Percentiles rank a stretch among this genome's conserved stretches.
Evolutionary conservation across 306 rosid species (phyloP).

Genomic region (Rosa rugosa): DNA sequence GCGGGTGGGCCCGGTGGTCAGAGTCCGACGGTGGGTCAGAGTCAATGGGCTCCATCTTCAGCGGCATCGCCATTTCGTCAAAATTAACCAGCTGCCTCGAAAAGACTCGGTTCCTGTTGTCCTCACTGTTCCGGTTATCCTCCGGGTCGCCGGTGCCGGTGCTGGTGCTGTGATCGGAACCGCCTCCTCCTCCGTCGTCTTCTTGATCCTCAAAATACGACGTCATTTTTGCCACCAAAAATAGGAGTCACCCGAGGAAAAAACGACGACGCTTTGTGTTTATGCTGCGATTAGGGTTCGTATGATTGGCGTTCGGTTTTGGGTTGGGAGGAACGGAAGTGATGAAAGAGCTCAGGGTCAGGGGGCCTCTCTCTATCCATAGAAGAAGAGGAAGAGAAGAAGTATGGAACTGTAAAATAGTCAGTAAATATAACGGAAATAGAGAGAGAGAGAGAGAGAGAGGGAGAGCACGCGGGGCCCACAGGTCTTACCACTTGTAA

Average conservation of each 20-base stretch:
- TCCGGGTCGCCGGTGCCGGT: conserved; percentile 29
- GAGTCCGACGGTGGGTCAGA: conserved; percentile 27
- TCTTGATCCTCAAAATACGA: conserved; percentile 35
- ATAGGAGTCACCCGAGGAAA: not conserved
- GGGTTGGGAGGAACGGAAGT: not conserved
- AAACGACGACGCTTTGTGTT: not conserved
- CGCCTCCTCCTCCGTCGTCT: conserved; percentile 31
- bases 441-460: not conserved
- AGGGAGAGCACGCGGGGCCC: not conserved
- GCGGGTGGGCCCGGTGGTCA: conserved; percentile 3
- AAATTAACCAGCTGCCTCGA: not conserved
- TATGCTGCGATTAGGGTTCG: conserved; percentile 15
- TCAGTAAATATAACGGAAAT: conserved; percentile 16
- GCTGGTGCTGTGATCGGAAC: conserved; percentile 47
- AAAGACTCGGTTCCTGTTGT: not conserved
- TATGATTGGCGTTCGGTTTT: not conserved
- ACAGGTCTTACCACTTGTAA: not conserved
- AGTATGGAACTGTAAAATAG: conserved; percentile 21
- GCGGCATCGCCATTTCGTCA: conserved; percentile 7
- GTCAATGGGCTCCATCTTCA: conserved; percentile 41
- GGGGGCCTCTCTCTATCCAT: not conserved
- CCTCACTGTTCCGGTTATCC: not conserved
- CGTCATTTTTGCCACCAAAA: conserved; percentile 7
- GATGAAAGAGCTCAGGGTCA: not conserved
- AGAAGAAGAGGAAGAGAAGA: not conserved